These are phyloP conservation scores for Russula abietina DNA, from an alignment of 768 basidiomycete genomes.

Conservation along the genomic window DNA sequence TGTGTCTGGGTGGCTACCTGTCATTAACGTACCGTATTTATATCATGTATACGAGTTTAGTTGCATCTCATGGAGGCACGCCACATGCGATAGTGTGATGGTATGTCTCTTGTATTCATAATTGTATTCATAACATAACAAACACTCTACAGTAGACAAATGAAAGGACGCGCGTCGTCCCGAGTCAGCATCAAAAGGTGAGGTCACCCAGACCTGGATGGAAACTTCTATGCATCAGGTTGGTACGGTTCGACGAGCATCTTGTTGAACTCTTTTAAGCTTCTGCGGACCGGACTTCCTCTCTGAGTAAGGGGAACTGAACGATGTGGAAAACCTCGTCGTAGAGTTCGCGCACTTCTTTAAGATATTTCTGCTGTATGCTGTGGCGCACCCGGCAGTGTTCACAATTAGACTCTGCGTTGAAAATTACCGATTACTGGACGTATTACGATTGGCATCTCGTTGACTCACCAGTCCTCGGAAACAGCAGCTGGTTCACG, in stretches of 20 bases:
- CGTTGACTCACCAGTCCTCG: constrained; percentile 64
- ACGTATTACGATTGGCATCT: not conserved
- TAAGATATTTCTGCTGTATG: constrained; percentile 98
- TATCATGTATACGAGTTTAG: constrained; percentile 17
- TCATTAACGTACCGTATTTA: constrained; percentile 4
- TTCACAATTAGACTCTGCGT: constrained; percentile 81
- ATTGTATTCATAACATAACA: too few relatives aligned
- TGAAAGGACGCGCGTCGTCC: not conserved
- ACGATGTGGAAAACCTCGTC: constrained; percentile 98
- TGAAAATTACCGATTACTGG: not conserved
- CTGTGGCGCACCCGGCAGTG: constrained; percentile 91
- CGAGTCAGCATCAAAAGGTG: not conserved
- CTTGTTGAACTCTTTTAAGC: constrained; percentile 85
- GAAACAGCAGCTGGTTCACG: constrained; percentile 95
- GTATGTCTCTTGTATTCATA: not conserved
- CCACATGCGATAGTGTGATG: not conserved
- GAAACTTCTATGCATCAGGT: constrained; percentile 32
- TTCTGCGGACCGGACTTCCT: constrained; percentile 96
- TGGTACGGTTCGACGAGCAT: constrained; percentile 82
- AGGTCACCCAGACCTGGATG: not conserved
- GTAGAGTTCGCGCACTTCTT: constrained; percentile 94
- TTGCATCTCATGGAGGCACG: not conserved
- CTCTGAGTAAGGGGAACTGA: constrained; percentile 86
- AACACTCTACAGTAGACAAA: not conserved
- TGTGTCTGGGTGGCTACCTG: not conserved